Evolutionary conservation across 164 flowering plant genomes (phyloP).

Genomic region (Aristolochia contorta): DNA sequence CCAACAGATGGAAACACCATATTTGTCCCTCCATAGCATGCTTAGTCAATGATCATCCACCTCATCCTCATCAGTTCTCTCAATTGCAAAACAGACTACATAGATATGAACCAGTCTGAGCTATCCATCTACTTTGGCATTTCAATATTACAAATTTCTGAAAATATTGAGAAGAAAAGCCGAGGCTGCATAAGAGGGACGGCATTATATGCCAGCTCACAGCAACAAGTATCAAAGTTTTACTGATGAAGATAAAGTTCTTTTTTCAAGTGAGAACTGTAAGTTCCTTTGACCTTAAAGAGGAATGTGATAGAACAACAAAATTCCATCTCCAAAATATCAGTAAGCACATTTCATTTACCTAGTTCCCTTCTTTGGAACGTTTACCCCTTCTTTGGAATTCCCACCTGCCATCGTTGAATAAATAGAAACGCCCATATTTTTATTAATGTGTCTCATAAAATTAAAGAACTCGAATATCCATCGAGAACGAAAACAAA

Average conservation of each 20-base stretch:
- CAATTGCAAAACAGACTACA: no score
- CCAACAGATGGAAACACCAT: no score
- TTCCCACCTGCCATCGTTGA: slow-evolving; percentile 99
- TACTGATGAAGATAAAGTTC: background rate
- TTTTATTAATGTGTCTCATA: slow-evolving; percentile 74
- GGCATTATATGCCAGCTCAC: no score
- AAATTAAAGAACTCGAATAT: slow-evolving; percentile 40
- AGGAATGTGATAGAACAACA: slow-evolving; percentile 21
- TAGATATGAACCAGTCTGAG: no score
- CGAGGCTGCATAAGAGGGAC: no score
- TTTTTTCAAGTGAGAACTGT: background rate
- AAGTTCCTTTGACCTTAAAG: background rate
- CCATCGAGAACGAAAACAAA: slow-evolving; percentile 26
- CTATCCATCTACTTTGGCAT: no score
- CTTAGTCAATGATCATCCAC: no score
- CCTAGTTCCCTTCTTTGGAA: slow-evolving; percentile 99
- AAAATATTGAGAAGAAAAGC: no score
- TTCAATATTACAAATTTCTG: no score
- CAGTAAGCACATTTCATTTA: slow-evolving; percentile 62
- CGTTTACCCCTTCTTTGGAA: slow-evolving; percentile 98
- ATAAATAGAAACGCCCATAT: slow-evolving; percentile 88
- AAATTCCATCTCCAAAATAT: slow-evolving; percentile 37
- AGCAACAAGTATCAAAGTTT: no score
- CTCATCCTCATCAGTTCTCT: no score
- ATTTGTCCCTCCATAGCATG: no score